These are phyloP conservation scores for Alternaria consortialis DNA, from an alignment of 2,329 filamentous ascomycete species.

Conservation along the genomic window DNA sequence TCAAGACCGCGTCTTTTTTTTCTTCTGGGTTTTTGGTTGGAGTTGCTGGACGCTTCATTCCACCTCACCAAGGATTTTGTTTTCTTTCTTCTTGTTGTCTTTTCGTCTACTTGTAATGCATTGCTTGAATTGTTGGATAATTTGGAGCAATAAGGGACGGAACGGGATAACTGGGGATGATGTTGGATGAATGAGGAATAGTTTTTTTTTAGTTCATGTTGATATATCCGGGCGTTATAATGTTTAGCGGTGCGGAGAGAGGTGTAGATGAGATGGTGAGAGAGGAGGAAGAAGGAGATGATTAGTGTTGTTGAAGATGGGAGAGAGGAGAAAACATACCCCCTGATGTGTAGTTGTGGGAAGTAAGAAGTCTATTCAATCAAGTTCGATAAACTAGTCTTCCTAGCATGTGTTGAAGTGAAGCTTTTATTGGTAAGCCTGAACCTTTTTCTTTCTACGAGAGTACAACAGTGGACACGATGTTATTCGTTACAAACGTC, in stretches of 20 bases:
- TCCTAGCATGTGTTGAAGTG: too few relatives aligned
- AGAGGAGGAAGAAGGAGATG: not conserved
- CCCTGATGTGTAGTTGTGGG: not conserved
- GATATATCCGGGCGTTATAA: constrained; percentile 6
- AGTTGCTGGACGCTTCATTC: constrained; percentile 1
- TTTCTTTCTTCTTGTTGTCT: not conserved
- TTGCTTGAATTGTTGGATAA: not conserved
- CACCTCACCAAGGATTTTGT: not conserved
- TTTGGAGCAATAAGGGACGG: not conserved
- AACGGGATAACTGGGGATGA: not conserved
- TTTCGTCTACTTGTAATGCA: not conserved
- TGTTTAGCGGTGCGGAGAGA: not conserved
- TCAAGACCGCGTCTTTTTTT: not conserved
- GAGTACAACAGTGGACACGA: too few relatives aligned
- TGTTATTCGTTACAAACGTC: too few relatives aligned
- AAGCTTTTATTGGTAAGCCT: too few relatives aligned
- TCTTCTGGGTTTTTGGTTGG: not conserved
- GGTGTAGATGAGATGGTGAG: not conserved
- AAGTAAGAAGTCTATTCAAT: not conserved
- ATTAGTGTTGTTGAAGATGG: not conserved
- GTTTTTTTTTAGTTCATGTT: not conserved
- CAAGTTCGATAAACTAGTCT: not conserved
- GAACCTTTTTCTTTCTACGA: not conserved
- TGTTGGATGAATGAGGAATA: constrained; percentile 3
- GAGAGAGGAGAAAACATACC: not conserved